These are phyloP conservation scores for Laburnicola sp. DNA, from an alignment of 2,329 filamentous ascomycete genomes.

Conservation along the genomic window DNA sequence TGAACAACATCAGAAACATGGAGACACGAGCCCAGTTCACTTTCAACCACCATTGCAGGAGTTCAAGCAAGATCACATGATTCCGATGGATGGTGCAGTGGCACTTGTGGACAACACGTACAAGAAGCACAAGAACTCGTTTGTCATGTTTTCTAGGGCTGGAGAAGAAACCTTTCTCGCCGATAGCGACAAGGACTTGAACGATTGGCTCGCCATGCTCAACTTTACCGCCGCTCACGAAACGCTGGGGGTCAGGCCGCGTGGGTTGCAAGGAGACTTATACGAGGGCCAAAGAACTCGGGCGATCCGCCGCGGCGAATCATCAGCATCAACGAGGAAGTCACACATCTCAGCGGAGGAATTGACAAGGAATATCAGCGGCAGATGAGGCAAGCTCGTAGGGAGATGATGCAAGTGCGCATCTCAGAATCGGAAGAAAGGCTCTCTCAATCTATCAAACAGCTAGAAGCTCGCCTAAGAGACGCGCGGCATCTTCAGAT, in stretches of 20 bases:
- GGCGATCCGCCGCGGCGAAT: conserved; percentile 71
- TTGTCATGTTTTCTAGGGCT: conserved; percentile 79
- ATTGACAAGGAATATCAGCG: conserved; percentile 82
- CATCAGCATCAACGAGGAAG: conserved; percentile 60
- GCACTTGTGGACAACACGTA: conserved; percentile 84
- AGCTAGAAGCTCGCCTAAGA: conserved; percentile 79
- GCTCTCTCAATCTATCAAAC: conserved; percentile 70
- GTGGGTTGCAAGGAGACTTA: conserved; percentile 79
- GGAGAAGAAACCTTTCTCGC: conserved; percentile 91
- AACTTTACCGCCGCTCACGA: conserved; percentile 96
- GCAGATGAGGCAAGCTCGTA: conserved; percentile 80
- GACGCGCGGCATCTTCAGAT: conserved; percentile 90
- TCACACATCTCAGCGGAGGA: conserved; percentile 70
- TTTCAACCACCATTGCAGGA: conserved; percentile 89
- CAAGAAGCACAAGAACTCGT: conserved; percentile 94
- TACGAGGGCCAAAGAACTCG: conserved; percentile 80
- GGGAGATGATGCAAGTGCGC: conserved; percentile 79
- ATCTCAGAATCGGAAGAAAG: conserved; percentile 83
- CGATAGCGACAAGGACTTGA: conserved; percentile 87
- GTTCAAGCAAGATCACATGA: conserved; percentile 90
- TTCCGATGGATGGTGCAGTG: conserved; percentile 92
- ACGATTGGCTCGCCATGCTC: conserved; percentile 93
- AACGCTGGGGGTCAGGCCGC: conserved; percentile 86
- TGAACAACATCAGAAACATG: conserved; percentile 77
- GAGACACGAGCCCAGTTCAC: conserved; percentile 75